Conservation (phyloP, 176 grass and related monocot species). For the Rhynchospora tenuis region DNA sequence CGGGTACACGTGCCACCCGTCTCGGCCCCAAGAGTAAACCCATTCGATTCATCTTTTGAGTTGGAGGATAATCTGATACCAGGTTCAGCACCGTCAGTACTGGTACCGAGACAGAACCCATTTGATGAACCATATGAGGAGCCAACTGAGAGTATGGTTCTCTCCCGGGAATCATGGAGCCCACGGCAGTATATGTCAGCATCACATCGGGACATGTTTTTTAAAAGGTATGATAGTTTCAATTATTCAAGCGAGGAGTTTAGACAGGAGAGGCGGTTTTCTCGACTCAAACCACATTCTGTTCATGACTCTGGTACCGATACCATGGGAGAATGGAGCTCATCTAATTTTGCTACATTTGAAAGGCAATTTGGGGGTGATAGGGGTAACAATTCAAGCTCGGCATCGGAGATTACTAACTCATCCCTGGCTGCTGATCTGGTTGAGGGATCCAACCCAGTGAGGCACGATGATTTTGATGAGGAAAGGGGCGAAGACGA, state of each 20-base stretch:
- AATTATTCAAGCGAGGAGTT: slow-evolving; percentile 46
- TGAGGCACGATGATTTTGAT: slow-evolving; percentile 22
- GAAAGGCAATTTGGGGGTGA: slow-evolving; percentile 59
- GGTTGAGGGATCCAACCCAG: neutral
- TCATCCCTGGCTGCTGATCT: neutral
- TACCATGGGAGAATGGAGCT: slow-evolving; percentile 23
- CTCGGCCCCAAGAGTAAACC: slow-evolving; percentile 63
- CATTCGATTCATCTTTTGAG: slow-evolving; percentile 67
- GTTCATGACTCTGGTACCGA: slow-evolving; percentile 34
- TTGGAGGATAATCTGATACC: slow-evolving; percentile 52
- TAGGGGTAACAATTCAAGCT: slow-evolving; percentile 5
- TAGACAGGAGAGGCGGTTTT: slow-evolving; percentile 37
- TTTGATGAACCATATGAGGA: slow-evolving; percentile 74
- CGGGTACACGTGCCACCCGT: slow-evolving; percentile 44
- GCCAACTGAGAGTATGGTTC: slow-evolving; percentile 21
- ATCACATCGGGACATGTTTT: slow-evolving; percentile 53
- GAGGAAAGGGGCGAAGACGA: slow-evolving; percentile 42
- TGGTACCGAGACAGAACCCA: slow-evolving; percentile 53
- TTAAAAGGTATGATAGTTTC: slow-evolving; percentile 76
- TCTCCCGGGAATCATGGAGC: slow-evolving; percentile 30
- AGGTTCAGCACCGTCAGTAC: slow-evolving; percentile 81
- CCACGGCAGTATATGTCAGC: slow-evolving; percentile 23
- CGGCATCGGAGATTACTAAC: neutral
- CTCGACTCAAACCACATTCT: slow-evolving; percentile 61
- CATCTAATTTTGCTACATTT: slow-evolving; percentile 24